A percentile compares a stretch with the other conserved stretches of the same genome.
phyloP scores from a whole-genome alignment of 192 early-diverging fungal genomes.

The Podochytrium sp. region DNA sequence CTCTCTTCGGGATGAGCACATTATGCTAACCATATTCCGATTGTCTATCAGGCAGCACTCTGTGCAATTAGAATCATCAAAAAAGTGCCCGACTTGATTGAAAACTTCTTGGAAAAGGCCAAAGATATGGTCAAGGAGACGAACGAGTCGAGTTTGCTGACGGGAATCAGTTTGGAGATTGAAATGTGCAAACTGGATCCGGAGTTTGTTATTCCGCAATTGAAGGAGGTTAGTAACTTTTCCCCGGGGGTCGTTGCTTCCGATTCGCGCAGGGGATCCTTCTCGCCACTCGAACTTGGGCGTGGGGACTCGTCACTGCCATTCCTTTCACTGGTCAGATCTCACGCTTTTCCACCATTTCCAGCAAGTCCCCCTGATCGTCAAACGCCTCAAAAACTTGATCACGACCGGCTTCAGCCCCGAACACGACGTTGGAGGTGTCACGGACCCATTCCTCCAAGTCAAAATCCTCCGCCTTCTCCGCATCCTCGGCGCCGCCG shows the following conservation, averaged over 20 bases:
- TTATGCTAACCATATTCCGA: not conserved
- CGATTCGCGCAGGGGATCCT: no score
- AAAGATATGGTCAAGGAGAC: constrained; percentile 83
- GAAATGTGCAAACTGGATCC: constrained; percentile 83
- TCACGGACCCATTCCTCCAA: constrained; percentile 96
- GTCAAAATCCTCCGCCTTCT: constrained; percentile 89
- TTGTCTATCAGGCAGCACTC: constrained; percentile 86
- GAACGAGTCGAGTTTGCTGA: constrained; percentile 93
- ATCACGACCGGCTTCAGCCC: constrained; percentile 84
- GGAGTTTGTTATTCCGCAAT: constrained; percentile 69
- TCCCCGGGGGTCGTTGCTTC: no score
- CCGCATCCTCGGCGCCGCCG: constrained; percentile 79
- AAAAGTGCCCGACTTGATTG: constrained; percentile 90
- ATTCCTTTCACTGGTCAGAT: no score
- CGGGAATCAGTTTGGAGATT: constrained; percentile 83
- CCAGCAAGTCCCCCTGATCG: constrained; percentile 73
- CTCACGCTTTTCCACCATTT: no score
- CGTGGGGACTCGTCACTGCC: no score
- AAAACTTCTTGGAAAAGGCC: constrained; percentile 77
- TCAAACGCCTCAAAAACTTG: constrained; percentile 86
- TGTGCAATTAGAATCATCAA: constrained; percentile 89
- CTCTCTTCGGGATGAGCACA: not conserved
- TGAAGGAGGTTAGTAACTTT: constrained; percentile 66
- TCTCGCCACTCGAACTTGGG: no score
- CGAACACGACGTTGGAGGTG: constrained; percentile 94